Conservation (phyloP, 192 early-diverging fungal species). For the Lobulomyces angularis region DNA sequence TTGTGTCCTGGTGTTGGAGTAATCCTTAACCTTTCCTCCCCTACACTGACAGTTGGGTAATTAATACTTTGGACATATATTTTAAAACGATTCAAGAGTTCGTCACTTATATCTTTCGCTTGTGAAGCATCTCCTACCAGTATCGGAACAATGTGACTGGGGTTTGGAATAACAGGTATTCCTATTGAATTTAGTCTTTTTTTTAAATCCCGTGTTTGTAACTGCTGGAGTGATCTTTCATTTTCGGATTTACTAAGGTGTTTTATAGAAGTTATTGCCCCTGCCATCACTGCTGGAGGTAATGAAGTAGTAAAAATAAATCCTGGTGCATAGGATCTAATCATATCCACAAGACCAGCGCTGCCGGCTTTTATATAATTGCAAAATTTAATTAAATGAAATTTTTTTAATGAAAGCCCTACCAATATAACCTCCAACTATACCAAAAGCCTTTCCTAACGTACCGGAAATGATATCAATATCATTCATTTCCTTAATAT, state of each 20-base stretch:
- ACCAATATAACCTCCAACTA: conserved; percentile 93
- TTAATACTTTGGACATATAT: conserved; percentile 99
- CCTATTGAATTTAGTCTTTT: conserved; percentile 59
- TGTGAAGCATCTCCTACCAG: conserved; percentile 92
- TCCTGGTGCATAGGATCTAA: conserved; percentile 93
- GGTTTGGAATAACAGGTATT: conserved; percentile 96
- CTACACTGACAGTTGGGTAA: conserved; percentile 88
- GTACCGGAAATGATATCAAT: conserved; percentile 95
- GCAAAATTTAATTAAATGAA: conserved; percentile 3
- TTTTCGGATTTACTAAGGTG: conserved; percentile 73
- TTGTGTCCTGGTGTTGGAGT: conserved; percentile 95
- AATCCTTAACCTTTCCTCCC: conserved; percentile 94
- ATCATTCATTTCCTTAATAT: conserved; percentile 77
- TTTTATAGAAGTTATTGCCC: conserved; percentile 82
- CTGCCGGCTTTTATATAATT: conserved; percentile 41
- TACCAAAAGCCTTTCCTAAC: conserved; percentile 92
- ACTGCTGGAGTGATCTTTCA: conserved; percentile 87
- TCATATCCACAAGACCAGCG: conserved; percentile 79
- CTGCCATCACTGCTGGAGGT: conserved; percentile 82
- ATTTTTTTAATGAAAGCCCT: conserved; percentile 1
- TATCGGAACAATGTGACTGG: conserved; percentile 97
- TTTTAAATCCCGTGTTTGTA: conserved; percentile 84
- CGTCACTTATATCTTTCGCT: conserved; percentile 86
- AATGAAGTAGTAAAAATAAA: conserved; percentile 99
- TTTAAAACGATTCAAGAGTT: conserved; percentile 73